phyloP scores from a whole-genome alignment of 768 basidiomycete genomes.

The Rubroboletus satanas region DNA sequence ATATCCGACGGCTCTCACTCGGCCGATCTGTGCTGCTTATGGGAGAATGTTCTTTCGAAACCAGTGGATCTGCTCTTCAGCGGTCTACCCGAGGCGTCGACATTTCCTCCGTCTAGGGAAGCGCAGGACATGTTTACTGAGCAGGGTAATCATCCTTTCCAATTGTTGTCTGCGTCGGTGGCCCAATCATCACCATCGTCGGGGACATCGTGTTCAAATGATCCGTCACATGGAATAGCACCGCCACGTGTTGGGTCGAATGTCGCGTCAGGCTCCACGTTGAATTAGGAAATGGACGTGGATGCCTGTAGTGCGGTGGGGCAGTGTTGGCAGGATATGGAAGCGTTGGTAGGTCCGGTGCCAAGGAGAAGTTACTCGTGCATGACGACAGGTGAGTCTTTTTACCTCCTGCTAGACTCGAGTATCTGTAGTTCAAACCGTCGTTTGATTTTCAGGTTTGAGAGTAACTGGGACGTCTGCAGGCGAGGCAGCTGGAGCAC shows the following conservation, averaged over 20 bases:
- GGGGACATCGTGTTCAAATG: background rate
- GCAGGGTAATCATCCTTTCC: background rate
- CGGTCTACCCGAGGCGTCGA: conserved; percentile 54
- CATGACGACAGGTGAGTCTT: too few relatives aligned
- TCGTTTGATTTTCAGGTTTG: too few relatives aligned
- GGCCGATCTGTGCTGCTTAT: conserved; percentile 84
- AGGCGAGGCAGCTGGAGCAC: too few relatives aligned
- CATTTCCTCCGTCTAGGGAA: background rate
- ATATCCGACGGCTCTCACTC: conserved; percentile 83
- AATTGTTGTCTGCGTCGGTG: background rate
- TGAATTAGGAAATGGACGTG: conserved; percentile 94
- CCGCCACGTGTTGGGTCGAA: conserved; percentile 82
- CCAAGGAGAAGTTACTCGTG: too few relatives aligned
- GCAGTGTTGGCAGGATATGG: too few relatives aligned
- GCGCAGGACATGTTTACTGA: background rate
- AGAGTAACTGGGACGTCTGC: too few relatives aligned
- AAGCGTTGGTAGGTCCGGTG: too few relatives aligned
- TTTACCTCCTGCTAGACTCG: too few relatives aligned
- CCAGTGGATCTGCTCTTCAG: conserved; percentile 64
- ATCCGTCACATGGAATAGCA: background rate
- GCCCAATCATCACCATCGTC: background rate
- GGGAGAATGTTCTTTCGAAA: conserved; percentile 35
- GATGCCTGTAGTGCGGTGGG: conserved; percentile 66
- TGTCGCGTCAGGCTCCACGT: conserved; percentile 80
- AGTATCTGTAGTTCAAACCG: too few relatives aligned